phyloP scores from a whole-genome alignment of 768 basidiomycete genomes.

The Leccinellum luteum region DNA sequence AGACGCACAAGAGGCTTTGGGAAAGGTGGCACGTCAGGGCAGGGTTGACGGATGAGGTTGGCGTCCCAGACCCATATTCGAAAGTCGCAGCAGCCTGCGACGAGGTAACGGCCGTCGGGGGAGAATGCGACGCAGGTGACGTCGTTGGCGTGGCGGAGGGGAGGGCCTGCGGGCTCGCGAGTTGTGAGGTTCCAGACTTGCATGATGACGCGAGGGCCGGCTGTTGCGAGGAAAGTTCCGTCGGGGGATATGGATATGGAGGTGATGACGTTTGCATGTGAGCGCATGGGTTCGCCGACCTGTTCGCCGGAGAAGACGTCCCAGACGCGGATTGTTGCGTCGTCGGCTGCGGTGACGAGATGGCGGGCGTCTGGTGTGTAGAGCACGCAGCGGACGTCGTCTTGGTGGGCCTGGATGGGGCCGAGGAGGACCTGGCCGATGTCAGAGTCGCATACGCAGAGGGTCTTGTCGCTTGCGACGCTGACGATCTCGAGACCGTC shows the following conservation, averaged over 20 bases:
- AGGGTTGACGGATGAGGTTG: slow-evolving; percentile 16
- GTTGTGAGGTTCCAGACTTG: slow-evolving; percentile 31
- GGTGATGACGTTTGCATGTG: slow-evolving; percentile 27
- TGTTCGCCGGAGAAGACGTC: slow-evolving; percentile 28
- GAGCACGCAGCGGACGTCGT: slow-evolving; percentile 29
- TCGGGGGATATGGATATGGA: slow-evolving; percentile 34
- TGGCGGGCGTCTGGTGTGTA: slow-evolving; percentile 30
- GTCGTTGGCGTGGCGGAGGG: slow-evolving; percentile 28
- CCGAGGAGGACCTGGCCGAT: slow-evolving; percentile 36
- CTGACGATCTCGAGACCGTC: slow-evolving; percentile 32
- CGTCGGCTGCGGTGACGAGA: slow-evolving; percentile 29
- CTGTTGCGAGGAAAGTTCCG: slow-evolving; percentile 31
- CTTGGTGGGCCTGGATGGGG: slow-evolving; percentile 28
- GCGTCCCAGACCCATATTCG: slow-evolving; percentile 31
- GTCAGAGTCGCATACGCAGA: slow-evolving; percentile 32
- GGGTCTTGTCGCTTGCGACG: slow-evolving; percentile 30
- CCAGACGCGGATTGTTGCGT: slow-evolving; percentile 33
- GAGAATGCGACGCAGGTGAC: slow-evolving; percentile 35
- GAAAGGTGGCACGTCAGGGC: slow-evolving; percentile 9
- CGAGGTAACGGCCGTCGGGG: slow-evolving; percentile 25
- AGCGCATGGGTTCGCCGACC: slow-evolving; percentile 29
- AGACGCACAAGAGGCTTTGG: not conserved
- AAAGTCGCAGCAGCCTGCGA: slow-evolving; percentile 29
- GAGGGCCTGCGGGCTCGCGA: slow-evolving; percentile 14
- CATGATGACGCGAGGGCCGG: slow-evolving; percentile 29